phyloP scores from a whole-genome alignment of 108 stramenopile species.

The Nannochloropsis oceanica region DNA sequence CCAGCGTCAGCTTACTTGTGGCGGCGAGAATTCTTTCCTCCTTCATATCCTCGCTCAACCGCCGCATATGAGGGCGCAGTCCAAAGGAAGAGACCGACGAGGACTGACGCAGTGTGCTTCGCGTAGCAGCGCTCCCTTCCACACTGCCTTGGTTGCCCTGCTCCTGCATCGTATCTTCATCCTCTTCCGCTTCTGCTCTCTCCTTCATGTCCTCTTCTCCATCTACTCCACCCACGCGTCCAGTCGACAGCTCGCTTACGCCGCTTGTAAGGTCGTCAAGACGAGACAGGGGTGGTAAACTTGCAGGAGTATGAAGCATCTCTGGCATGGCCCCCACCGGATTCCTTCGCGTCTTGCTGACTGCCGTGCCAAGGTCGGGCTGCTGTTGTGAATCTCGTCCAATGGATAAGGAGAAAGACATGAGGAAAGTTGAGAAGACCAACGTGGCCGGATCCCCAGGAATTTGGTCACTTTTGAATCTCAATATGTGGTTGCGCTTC shows the following conservation, averaged over 20 bases:
- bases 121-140: neutral
- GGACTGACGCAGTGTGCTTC: neutral
- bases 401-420: neutral
- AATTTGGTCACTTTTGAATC: neutral
- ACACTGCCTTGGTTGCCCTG: neutral
- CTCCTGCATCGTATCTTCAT: neutral
- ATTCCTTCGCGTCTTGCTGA: neutral
- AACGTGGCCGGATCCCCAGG: neutral
- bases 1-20: neutral
- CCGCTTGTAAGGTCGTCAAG: neutral
- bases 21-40: neutral
- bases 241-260: neutral
- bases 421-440: neutral
- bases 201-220: neutral
- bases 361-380: neutral
- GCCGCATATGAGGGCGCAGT: neutral
- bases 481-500: neutral
- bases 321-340: neutral
- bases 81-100: neutral
- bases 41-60: neutral
- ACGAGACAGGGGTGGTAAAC: too few species aligned
- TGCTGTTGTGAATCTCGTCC: neutral
- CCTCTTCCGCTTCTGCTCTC: neutral
- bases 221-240: neutral
- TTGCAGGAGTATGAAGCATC: too few species aligned